Evolutionary conservation across 2,329 filamentous ascomycete genomes (phyloP), one percentile per base, ranked within the genome.

Genomic region (Penicillium sp.): DNA sequence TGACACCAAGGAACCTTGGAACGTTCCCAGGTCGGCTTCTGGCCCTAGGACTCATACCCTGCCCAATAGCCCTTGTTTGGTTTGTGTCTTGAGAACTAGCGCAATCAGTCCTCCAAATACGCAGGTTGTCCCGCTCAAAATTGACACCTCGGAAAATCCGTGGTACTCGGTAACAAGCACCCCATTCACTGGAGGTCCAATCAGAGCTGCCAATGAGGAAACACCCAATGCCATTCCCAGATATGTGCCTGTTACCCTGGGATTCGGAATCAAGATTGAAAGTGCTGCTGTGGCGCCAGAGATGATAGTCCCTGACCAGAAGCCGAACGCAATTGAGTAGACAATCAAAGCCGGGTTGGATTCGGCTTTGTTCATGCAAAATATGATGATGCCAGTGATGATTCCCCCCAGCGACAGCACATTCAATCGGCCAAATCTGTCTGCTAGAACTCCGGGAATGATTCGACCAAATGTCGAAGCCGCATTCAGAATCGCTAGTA

Each of bases 401-500:
- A 70, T 53, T 0, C 72, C 70, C 32, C 71, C 74, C 4, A 70
- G 69, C 7, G 75, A 69, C 44, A 79, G 64, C 40, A 78, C 69
- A 59, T 86, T 84, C 0, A 86, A 54, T 0, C 79, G 74, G 24
- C 83, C 82, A 44, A 74, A 75, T 50, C 76, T 79, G 61, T 87
- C 83, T 0, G 79, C 82, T 10, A 86, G 60, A 8, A 83, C 65
- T 0, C 81, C 81, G 0, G 83, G 82, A 3, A 84, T 69, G 27
- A 84, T 75, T 2, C 83, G 78, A 0, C 83, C 83, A 39, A 82
- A 76, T 0, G 77, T 77, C 0, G 81, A 84, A 1, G 84, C 80
- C 0, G 77, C 81, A 65, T 89, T 89, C 61, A 88, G 75, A 41
- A 89, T 83, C 3, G 85, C 79, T 3, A 89, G 70, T n/a, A 88